Percentiles rank a stretch among this genome's conserved stretches.
Evolutionary conservation across 257 asterid species (phyloP).

Genomic region (Cinchona pubescens): DNA sequence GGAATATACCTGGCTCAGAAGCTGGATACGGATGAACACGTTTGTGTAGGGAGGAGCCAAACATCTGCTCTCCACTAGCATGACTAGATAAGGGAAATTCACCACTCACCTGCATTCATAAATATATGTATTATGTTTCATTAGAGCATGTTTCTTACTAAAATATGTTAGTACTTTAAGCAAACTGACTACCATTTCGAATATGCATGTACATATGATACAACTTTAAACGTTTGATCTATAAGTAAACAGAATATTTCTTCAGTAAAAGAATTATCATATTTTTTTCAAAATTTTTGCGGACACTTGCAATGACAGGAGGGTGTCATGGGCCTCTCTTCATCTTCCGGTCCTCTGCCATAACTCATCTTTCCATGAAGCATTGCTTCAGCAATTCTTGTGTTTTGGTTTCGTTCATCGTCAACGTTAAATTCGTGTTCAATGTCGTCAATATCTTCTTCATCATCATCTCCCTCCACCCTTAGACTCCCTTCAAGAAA

Average conservation of each 20-base stretch:
- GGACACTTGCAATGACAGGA: slow-evolving; percentile 74
- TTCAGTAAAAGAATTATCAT: not conserved
- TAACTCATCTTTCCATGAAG: slow-evolving; percentile 86
- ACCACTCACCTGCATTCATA: slow-evolving; percentile 65
- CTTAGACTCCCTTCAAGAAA: slow-evolving; percentile 64
- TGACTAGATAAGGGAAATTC: slow-evolving; percentile 60
- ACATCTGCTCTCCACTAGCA: slow-evolving; percentile 71
- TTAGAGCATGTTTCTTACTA: not conserved
- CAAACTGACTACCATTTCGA: too few species aligned
- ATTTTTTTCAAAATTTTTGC: slow-evolving; percentile 52
- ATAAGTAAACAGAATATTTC: not conserved
- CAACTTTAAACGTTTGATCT: not conserved
- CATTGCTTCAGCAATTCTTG: slow-evolving; percentile 70
- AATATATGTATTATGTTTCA: not conserved
- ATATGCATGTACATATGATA: too few species aligned
- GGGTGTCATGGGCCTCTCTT: slow-evolving; percentile 69
- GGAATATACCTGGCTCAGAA: slow-evolving; percentile 52
- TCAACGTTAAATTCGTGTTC: slow-evolving; percentile 70
- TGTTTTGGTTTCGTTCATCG: slow-evolving; percentile 57
- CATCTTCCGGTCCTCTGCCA: slow-evolving; percentile 91
- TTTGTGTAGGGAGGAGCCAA: slow-evolving; percentile 68
- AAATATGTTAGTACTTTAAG: too few species aligned
- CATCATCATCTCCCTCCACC: slow-evolving; percentile 97
- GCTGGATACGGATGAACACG: slow-evolving; percentile 78
- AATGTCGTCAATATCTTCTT: slow-evolving; percentile 76